phyloP scores from a whole-genome alignment of 2,329 filamentous ascomycete species.

The Colletotrichum scovillei region DNA sequence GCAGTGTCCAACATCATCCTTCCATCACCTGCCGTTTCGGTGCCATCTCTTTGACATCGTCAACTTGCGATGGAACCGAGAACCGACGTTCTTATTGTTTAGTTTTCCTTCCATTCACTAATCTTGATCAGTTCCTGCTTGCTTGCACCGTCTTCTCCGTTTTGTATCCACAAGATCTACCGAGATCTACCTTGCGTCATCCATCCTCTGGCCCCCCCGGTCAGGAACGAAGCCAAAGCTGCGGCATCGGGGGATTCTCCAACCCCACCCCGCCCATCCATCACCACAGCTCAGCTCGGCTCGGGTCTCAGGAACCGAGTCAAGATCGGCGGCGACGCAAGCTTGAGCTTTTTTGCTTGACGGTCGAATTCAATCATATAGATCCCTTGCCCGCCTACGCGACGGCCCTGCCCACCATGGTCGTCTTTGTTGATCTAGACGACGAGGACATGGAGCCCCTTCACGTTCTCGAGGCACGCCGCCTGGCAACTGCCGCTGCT shows the following conservation, averaged over 20 bases:
- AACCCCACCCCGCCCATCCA: slow-evolving; percentile 25
- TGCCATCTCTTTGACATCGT: background rate
- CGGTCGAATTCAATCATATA: slow-evolving; percentile 21
- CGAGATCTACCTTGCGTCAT: slow-evolving; percentile 31
- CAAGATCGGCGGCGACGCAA: slow-evolving; percentile 24
- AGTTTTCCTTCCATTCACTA: background rate
- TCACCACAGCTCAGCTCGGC: slow-evolving; percentile 27
- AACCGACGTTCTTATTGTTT: background rate
- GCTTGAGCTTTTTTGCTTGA: slow-evolving; percentile 11
- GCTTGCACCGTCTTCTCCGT: background rate
- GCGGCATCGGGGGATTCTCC: slow-evolving; percentile 33
- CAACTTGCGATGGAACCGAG: slow-evolving; percentile 22
- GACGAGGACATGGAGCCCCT: slow-evolving; percentile 38
- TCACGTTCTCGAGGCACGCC: slow-evolving; percentile 26
- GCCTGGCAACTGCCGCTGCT: slow-evolving; percentile 23
- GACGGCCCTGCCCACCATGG: slow-evolving; percentile 23
- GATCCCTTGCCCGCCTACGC: background rate
- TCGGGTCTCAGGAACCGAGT: slow-evolving; percentile 31
- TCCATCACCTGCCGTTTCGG: slow-evolving; percentile 16
- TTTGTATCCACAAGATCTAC: slow-evolving; percentile 20
- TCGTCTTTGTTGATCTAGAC: slow-evolving; percentile 40
- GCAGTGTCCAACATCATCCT: slow-evolving; percentile 8
- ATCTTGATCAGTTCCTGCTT: background rate
- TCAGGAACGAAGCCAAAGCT: slow-evolving; percentile 15
- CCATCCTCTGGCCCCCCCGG: slow-evolving; percentile 11